phyloP scores from a whole-genome alignment of 306 rosid genomes.

The Abrus precatorius region DNA sequence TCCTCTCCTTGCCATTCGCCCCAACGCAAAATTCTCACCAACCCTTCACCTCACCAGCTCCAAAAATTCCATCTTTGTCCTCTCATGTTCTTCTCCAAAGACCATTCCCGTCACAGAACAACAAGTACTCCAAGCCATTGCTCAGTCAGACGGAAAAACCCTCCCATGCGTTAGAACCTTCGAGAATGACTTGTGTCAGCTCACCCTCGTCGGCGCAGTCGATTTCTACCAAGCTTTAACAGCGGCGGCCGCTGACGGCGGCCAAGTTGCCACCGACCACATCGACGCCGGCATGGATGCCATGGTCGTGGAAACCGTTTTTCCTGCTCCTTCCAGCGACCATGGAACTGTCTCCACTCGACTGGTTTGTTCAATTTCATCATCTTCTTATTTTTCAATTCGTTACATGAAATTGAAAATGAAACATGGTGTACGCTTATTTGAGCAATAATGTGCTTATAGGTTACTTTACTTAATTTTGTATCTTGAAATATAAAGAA shows the following conservation, averaged over 20 bases:
- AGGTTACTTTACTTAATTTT: slow-evolving; percentile 2
- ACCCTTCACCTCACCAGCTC: slow-evolving; percentile 30
- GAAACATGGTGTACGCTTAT: neutral
- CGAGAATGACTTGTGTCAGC: slow-evolving; percentile 76
- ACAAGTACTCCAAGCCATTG: slow-evolving; percentile 75
- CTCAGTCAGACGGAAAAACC: slow-evolving; percentile 64
- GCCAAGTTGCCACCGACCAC: slow-evolving; percentile 83
- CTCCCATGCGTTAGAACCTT: slow-evolving; percentile 87
- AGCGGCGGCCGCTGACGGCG: slow-evolving; percentile 94
- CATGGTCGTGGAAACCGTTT: slow-evolving; percentile 90
- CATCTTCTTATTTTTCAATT: neutral
- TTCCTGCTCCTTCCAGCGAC: slow-evolving; percentile 70
- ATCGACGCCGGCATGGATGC: slow-evolving; percentile 69
- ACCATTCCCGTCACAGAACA: slow-evolving; percentile 68
- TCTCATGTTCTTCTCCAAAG: slow-evolving; percentile 63
- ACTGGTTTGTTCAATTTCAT: slow-evolving; percentile 64
- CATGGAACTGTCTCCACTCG: slow-evolving; percentile 89
- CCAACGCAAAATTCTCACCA: slow-evolving; percentile 40
- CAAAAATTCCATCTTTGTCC: slow-evolving; percentile 43
- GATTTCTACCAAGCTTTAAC: slow-evolving; percentile 83
- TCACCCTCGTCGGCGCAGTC: slow-evolving; percentile 78
- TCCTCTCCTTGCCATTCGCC: slow-evolving; percentile 49
- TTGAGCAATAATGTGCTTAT: neutral
- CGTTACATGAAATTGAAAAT: slow-evolving; percentile 21
- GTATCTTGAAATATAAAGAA: slow-evolving; percentile 9